phyloP scores from a whole-genome alignment of 108 stramenopile species.

The Cyclotella atomus region DNA sequence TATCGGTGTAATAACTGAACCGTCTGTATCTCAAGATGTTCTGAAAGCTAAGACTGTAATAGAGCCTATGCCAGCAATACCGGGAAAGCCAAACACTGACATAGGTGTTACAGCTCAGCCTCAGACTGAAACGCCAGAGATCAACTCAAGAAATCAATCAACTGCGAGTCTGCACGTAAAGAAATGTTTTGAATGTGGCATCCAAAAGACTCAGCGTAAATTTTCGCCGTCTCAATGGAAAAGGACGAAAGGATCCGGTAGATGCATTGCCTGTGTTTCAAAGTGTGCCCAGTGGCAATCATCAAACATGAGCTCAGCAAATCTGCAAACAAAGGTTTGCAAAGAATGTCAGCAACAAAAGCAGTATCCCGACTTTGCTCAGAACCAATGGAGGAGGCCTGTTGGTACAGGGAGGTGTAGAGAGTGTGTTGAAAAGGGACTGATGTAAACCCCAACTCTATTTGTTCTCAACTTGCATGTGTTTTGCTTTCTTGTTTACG shows the following conservation, averaged over 20 bases:
- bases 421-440: conserved; percentile 12
- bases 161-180: neutral
- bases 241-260: conserved; percentile 3
- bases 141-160: neutral
- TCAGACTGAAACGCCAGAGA: neutral
- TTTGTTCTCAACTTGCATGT: no score
- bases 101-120: no score
- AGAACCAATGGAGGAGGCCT: conserved; percentile 20
- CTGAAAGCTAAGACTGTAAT: no score
- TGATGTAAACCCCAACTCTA: neutral
- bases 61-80: no score
- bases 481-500: no score
- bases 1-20: neutral
- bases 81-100: no score
- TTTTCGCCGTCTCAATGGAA: conserved; percentile 36
- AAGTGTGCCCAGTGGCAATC: conserved; percentile 8
- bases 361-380: neutral
- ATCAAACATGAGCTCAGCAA: neutral
- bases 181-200: conserved; percentile 3
- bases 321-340: neutral
- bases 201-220: conserved; percentile 6
- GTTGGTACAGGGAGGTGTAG: conserved; percentile 16
- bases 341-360: conserved; percentile 8
- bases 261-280: conserved; percentile 15
- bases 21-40: no score